Evolutionary conservation across 1,139 yeast genomes (phyloP), one percentile per base, ranked within the genome.

Genomic region (Hanseniaspora sp.): DNA sequence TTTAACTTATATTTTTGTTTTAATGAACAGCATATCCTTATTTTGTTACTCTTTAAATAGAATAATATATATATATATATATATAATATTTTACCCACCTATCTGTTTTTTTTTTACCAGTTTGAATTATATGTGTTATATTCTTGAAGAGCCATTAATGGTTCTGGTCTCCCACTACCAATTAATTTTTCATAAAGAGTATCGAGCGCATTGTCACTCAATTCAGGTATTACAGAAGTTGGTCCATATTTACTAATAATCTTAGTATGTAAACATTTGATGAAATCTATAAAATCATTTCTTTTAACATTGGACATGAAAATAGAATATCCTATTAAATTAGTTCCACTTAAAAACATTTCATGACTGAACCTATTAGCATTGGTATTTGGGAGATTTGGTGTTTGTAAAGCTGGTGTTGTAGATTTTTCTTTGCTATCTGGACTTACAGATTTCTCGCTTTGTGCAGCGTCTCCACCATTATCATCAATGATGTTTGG

Each of bases 271-370:
- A 51, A 41, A 15, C 38, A 8, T 5, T 12, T 39, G 9, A 51
- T 30, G 37, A 51, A 51, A 17, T 51, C 54, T 15, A 28, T 13
- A 18, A 43, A 46, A 18, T 51, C 39, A 1, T 28, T 17, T 30
- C 44, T 51, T 11, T 44, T 46, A 35, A 51, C 54, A 44, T 43
- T 34, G 4, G 18, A n/a, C 35, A 51, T 11, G 38, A 51, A 51
- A 13, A 51, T 35, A 15, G 54, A 51, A 30, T 51, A 51, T 7
- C 54, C 54, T 2, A 17, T n/a, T 35, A 51, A 9, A 28, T 51
- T 51, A 3, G 48, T 41, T 18, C 54, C 54, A 39, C 48, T 51
- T 15, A 51, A 44, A 31, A 51, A 44, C 54, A 51, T 51, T 35
- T 51, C 54, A 39, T 51, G 54, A 31, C 54, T 51, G 30, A 51